Percentiles rank a stretch among this genome's conserved stretches.
These are phyloP conservation scores for Coniochaeta ligniaria DNA, from an alignment of 2,329 filamentous ascomycete genomes.

Conservation along the genomic window DNA sequence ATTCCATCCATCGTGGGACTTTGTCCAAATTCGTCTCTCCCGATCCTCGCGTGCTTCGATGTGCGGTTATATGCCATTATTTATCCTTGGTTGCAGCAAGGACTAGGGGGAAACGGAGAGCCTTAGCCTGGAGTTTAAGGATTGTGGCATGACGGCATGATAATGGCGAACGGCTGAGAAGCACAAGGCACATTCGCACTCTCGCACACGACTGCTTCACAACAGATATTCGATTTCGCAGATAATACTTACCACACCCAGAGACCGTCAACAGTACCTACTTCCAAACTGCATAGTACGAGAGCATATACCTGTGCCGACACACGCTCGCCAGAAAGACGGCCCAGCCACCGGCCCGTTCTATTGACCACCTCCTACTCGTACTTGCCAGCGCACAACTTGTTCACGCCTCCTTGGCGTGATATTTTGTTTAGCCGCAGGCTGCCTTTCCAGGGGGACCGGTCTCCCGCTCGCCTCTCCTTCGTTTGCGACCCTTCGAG, in stretches of 20 bases:
- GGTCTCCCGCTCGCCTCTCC: not conserved
- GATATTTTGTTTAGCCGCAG: not conserved
- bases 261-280: not conserved
- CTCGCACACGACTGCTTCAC: not conserved
- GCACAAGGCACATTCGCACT: not conserved
- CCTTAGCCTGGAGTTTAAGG: not conserved
- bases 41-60: not conserved
- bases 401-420: not conserved
- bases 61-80: not conserved
- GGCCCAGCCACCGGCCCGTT: conserved; percentile 2
- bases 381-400: not conserved
- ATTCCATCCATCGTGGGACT: not conserved
- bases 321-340: not conserved
- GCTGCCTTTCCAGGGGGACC: not conserved
- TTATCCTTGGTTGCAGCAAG: not conserved
- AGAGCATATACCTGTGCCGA: not conserved
- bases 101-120: not conserved
- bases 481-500: not conserved
- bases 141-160: not conserved
- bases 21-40: not conserved
- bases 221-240: not conserved
- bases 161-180: not conserved
- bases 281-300: not conserved
- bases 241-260: not conserved
- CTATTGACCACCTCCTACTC: not conserved